Evolutionary conservation across 169 alveolate genomes (phyloP), one percentile per base, ranked within the genome.

Genomic region (Cytauxzoon felis): DNA sequence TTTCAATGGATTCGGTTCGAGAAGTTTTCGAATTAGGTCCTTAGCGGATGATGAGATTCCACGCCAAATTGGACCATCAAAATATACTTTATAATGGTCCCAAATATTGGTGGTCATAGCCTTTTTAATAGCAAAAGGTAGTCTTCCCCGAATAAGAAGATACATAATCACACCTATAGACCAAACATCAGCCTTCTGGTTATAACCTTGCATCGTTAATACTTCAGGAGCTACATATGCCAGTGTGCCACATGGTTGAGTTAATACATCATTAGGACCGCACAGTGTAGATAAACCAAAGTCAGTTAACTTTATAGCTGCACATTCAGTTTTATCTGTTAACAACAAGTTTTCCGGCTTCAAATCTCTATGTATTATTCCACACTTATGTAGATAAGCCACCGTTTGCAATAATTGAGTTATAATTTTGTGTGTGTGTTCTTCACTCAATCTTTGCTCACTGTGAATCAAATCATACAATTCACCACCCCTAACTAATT

Each of bases 261-360:
- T 88, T 40, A 91, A 79, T 30, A 82, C 76, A 65, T 91, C 95
- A 63, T 90, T 82, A 13, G 96, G 93, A 7, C 89, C 89, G 60
- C 94, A 90, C 5, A 92, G 87, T 29, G 94, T 90, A 32, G 96
- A 91, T 16, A 91, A 60, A 0, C 99, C 99, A 67, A 96, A 96
- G 69, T 95, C 99, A 21, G 97, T 94, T 49, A 95, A 81, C 83
- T 94, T 95, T n/a, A 95, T 89, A 29, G 90, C 83, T 18, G 97
- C 94, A 19, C 88, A 90, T 50, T 81, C 92, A n/a, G 92, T 89
- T 58, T 90, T 89, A 54, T 93, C 95, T 40, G 94, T 91, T 56
- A 95, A 84, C 50, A 95, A 85, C 11, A 95, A 88, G 82, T 96
- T 95, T 76, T 96, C 99, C 21, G 99, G 99, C 64, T 96, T 96